Evolutionary conservation across 371 early-diverging fungal genomes (phyloP), one percentile per base, ranked within the genome.

Genomic region (Mucor piriformis): DNA sequence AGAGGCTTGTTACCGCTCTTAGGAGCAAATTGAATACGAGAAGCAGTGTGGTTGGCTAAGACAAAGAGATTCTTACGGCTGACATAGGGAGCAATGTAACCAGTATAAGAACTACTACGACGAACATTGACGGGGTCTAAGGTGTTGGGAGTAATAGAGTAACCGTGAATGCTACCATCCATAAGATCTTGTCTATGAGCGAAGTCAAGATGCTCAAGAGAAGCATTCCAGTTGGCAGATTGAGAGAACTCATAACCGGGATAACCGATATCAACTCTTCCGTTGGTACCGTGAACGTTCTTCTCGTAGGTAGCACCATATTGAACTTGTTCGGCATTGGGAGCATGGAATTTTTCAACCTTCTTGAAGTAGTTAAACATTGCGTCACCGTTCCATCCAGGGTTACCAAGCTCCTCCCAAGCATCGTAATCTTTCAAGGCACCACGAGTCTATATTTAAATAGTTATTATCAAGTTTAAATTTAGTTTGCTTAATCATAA

Each of bases 351-450:
- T 2, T 27, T 50, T 66, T 66, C 66, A 16, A 62, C 56, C 42
- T 61, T 48, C 16, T 52, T 56, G 47, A 66, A 57, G 27, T 61
- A 50, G 7, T 62, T 62, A 51, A 66, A 57, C 52, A 66, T 35
- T 6, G 40, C 34, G 3, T 53, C 24, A 53, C 71, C 67, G 11
- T 59, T 67, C 67, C 71, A 71, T 13, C 67, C 71, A 11, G 53
- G 52, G 24, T 64, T 65, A 29, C 64, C 71, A 53, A 61, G 61
- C 24, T 67, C 64, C 15, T 53, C 67, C 67, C 75, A 75, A 58
- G 47, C 61, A 42, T 77, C 73, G 21, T 62, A 77, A 29, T 77
- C 77, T 5, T 62, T 66, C 15, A 66, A 54, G 7, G 66, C 67
- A 40, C 69, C 74, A 27, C 73, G 77, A 33, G 72, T 73, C 51